phyloP scores from a whole-genome alignment of 176 grass and related monocot genomes.

The Carex kokanica region DNA sequence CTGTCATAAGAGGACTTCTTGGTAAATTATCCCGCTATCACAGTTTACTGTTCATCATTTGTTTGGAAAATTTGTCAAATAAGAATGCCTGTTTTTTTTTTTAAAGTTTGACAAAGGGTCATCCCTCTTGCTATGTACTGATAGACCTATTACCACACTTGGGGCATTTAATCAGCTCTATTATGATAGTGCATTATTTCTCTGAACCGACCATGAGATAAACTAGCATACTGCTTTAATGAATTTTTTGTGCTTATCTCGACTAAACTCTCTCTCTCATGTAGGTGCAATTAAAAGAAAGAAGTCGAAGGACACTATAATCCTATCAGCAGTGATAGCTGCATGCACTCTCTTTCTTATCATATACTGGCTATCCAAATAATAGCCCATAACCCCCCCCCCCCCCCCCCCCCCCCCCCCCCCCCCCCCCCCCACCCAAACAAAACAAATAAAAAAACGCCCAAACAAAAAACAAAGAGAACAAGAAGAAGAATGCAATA shows the following conservation, averaged over 20 bases:
- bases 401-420: neutral
- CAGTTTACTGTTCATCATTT: neutral
- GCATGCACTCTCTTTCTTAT: slow-evolving; percentile 84
- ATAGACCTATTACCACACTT: neutral
- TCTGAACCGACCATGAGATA: neutral
- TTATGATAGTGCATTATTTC: neutral
- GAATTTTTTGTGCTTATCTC: neutral
- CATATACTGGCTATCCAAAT: slow-evolving; percentile 97
- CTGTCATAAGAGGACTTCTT: slow-evolving; percentile 71
- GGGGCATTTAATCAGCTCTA: neutral
- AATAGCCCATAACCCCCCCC: neutral
- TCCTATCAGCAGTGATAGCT: slow-evolving; percentile 90
- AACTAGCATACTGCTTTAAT: neutral
- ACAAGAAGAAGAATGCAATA: neutral
- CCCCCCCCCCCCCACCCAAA: neutral
- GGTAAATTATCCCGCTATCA: slow-evolving; percentile 42
- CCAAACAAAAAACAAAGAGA: neutral
- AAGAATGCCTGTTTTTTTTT: neutral
- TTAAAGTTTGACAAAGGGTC: neutral
- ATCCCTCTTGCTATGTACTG: neutral
- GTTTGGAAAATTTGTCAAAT: neutral
- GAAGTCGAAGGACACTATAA: slow-evolving; percentile 89
- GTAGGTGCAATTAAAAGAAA: slow-evolving; percentile 93
- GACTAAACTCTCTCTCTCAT: neutral
- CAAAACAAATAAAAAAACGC: neutral